Percentiles rank a stretch among this genome's conserved stretches.
Conservation (phyloP, 2,329 filamentous ascomycete species). For the Colletotrichum somersetense region DNA sequence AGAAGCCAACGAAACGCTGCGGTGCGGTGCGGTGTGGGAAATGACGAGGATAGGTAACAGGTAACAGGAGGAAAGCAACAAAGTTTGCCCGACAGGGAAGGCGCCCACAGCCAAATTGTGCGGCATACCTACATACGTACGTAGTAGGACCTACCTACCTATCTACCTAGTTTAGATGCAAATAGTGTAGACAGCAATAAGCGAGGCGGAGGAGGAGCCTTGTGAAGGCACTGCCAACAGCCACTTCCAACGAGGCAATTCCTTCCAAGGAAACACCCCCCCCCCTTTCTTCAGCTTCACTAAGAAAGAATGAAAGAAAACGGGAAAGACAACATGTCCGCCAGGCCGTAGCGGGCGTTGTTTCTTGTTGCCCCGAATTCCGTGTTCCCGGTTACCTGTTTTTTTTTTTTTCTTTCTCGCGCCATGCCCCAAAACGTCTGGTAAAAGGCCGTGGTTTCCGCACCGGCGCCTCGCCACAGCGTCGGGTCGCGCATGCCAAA, state of each 20-base stretch:
- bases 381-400: neutral
- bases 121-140: no score
- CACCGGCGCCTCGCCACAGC: constrained; percentile 24
- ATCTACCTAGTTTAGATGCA: no score
- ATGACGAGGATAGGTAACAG: accelerated
- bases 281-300: no score
- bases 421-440: neutral
- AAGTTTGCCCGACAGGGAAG: no score
- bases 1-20: neutral
- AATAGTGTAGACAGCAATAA: no score
- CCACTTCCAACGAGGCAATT: neutral
- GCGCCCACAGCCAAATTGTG: no score
- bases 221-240: no score
- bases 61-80: neutral
- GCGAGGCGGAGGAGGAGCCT: no score
- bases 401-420: no score
- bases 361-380: constrained; percentile 2
- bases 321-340: neutral
- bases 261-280: neutral
- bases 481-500: constrained; percentile 5
- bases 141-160: no score
- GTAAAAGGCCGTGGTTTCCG: neutral
- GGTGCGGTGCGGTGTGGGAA: no score
- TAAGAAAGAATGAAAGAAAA: neutral
- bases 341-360: neutral